Conservation (phyloP, 192 early-diverging fungal genomes). For the Entomortierella lignicola region DNA sequence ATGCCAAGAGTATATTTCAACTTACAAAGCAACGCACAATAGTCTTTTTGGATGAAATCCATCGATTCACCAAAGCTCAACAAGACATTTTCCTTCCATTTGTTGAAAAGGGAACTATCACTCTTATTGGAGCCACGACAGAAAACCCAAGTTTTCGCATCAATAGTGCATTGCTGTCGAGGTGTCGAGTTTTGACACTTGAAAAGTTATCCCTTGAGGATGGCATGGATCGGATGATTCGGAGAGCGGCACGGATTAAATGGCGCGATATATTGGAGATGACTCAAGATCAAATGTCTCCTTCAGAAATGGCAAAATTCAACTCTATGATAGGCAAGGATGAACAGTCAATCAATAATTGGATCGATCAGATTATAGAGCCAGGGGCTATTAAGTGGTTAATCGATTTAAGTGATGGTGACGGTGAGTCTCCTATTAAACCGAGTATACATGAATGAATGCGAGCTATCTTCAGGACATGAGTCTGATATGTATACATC, state of each 20-base stretch:
- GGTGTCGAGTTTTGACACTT: slow-evolving; percentile 84
- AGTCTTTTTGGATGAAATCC: slow-evolving; percentile 90
- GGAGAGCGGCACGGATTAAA: slow-evolving; percentile 67
- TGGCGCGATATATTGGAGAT: slow-evolving; percentile 47
- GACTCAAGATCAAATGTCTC: slow-evolving; percentile 32
- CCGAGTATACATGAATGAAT: too few relatives aligned
- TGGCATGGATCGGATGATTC: slow-evolving; percentile 69
- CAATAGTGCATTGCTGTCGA: slow-evolving; percentile 82
- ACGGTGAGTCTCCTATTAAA: slow-evolving; percentile 56
- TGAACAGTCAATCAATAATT: slow-evolving; percentile 8
- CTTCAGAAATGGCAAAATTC: neutral
- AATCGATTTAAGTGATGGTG: slow-evolving; percentile 81
- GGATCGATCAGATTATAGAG: slow-evolving; percentile 22
- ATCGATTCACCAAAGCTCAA: slow-evolving; percentile 90
- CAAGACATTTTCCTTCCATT: slow-evolving; percentile 87
- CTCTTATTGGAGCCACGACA: slow-evolving; percentile 79
- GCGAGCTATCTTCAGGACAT: neutral
- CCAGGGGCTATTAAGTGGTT: slow-evolving; percentile 63
- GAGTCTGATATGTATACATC: neutral
- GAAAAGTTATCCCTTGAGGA: slow-evolving; percentile 69
- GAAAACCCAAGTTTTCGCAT: slow-evolving; percentile 90
- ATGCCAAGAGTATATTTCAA: slow-evolving; percentile 66
- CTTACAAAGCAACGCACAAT: slow-evolving; percentile 73
- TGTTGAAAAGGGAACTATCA: slow-evolving; percentile 80
- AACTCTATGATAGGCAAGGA: slow-evolving; percentile 8